phyloP scores from a whole-genome alignment of 164 flowering plant species.

The Echeveria elegans region DNA sequence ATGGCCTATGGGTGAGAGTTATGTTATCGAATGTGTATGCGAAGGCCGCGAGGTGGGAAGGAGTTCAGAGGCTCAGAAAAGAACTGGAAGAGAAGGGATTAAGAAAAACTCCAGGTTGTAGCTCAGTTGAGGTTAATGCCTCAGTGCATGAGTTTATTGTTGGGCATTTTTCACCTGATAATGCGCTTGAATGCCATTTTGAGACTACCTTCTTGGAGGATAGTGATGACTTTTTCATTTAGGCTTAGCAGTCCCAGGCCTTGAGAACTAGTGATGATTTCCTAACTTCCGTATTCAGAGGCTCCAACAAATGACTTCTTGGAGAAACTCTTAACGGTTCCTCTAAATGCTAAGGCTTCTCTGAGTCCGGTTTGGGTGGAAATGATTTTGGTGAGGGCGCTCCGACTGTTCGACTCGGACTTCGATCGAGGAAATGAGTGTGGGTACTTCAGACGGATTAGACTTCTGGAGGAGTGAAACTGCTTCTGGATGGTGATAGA shows the following conservation, averaged over 20 bases:
- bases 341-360: too few relatives aligned
- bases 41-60: constrained; percentile 20
- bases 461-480: too few relatives aligned
- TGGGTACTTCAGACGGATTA: too few relatives aligned
- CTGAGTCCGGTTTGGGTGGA: too few relatives aligned
- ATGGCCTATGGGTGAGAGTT: constrained; percentile 19
- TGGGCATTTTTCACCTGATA: constrained; percentile 9
- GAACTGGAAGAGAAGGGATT: constrained; percentile 19
- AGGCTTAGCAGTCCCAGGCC: background rate
- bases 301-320: background rate
- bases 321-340: too few relatives aligned
- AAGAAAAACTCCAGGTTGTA: constrained; percentile 24
- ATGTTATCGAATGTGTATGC: constrained; percentile 28
- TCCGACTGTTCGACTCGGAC: too few relatives aligned
- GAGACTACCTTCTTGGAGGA: constrained; percentile 5
- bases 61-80: constrained; percentile 21
- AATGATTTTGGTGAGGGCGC: too few relatives aligned
- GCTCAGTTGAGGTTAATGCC: constrained; percentile 15
- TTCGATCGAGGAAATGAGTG: too few relatives aligned
- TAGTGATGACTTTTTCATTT: background rate
- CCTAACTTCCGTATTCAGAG: background rate
- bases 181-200: constrained; percentile 12
- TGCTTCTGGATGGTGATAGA: too few relatives aligned
- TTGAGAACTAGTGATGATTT: background rate
- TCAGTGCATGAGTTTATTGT: constrained; percentile 15